Conservation (phyloP, 306 rosid species). For the Trifolium pratense region DNA sequence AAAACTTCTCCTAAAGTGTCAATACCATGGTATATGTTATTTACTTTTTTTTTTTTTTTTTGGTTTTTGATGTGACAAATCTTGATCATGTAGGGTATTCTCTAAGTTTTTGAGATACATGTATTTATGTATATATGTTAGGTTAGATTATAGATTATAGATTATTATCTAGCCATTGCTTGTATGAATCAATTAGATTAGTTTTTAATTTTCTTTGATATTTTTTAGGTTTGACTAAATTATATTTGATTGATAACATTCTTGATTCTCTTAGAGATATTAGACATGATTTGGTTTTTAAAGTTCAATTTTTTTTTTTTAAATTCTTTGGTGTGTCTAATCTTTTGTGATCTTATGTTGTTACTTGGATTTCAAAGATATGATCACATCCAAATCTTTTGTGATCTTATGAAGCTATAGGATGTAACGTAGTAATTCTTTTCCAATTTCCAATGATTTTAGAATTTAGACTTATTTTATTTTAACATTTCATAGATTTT, state of each 20-base stretch:
- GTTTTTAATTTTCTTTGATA: background rate
- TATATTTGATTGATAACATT: background rate
- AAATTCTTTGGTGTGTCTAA: background rate
- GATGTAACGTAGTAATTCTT: background rate
- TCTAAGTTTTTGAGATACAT: background rate
- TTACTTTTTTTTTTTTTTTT: background rate
- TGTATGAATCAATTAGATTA: background rate
- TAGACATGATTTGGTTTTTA: constrained; percentile 14
- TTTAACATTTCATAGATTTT: constrained; percentile 5
- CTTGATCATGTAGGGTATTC: background rate
- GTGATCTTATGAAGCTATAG: background rate
- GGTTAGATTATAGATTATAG: constrained; percentile 10
- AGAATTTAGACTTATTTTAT: background rate
- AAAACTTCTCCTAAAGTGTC: constrained; percentile 74
- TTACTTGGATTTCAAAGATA: constrained; percentile 16
- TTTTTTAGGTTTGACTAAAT: background rate
- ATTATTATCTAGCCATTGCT: background rate
- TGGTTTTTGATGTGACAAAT: constrained; percentile 13
- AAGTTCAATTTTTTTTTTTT: too few relatives aligned
- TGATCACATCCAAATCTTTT: background rate
- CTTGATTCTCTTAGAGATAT: background rate
- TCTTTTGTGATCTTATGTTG: constrained; percentile 5
- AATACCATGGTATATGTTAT: constrained; percentile 84
- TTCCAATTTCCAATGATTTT: background rate
- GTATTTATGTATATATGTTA: background rate